A percentile compares a stretch with the other conserved stretches of the same genome.
Conservation (phyloP, 805 yeast species). For the Pichia californica region DNA sequence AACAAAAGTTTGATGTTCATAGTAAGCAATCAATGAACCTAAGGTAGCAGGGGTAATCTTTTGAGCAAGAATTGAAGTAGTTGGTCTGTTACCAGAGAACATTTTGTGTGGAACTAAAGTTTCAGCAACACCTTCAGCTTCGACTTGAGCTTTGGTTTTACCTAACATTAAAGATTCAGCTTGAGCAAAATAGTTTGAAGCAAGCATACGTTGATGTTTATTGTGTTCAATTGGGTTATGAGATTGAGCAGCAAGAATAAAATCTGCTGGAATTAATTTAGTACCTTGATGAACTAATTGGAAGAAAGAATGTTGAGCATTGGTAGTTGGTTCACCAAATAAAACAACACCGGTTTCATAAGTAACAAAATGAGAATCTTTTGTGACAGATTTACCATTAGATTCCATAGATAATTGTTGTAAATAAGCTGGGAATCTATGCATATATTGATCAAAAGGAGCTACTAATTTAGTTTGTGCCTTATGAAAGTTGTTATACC, state of each 20-base stretch:
- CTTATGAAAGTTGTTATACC: conserved; percentile 98
- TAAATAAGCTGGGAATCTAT: conserved; percentile 98
- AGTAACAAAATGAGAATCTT: conserved; percentile 84
- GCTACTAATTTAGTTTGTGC: conserved; percentile 98
- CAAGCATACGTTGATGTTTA: conserved; percentile 95
- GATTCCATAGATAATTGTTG: conserved; percentile 99
- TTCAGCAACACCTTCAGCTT: conserved; percentile 79
- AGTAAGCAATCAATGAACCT: conserved; percentile 95
- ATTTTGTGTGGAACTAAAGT: conserved; percentile 90
- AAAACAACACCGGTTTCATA: conserved; percentile 94
- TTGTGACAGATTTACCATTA: conserved; percentile 95
- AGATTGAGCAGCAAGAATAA: conserved; percentile 93
- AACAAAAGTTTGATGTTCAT: conserved; percentile 94
- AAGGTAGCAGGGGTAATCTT: conserved; percentile 93
- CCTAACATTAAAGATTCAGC: conserved; percentile 97
- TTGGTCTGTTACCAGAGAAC: conserved; percentile 98
- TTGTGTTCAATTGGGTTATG: conserved; percentile 95
- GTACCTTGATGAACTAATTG: conserved; percentile 99
- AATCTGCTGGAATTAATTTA: conserved; percentile 93
- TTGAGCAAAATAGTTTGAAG: conserved; percentile 98
- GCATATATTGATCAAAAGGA: conserved; percentile 97
- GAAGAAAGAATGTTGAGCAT: conserved; percentile 99
- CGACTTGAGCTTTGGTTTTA: conserved; percentile 75
- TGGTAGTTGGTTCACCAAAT: conserved; percentile 98
- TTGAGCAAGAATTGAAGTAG: conserved; percentile 93